phyloP scores from a whole-genome alignment of 163 green algal genomes.

The Trebouxia gelatinosa region DNA sequence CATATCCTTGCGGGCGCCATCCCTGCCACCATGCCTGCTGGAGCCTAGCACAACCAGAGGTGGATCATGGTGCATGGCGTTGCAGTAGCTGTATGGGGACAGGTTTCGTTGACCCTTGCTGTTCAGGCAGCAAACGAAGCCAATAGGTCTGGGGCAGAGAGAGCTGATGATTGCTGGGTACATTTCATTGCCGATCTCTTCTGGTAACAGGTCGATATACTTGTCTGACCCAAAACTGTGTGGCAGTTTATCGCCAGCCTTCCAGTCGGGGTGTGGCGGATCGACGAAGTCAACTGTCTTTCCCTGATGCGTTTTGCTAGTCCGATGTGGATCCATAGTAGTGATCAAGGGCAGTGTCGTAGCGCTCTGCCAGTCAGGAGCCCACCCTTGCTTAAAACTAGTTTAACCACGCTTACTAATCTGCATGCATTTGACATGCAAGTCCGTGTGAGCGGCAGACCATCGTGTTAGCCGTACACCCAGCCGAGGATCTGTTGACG shows the following conservation, averaged over 20 bases:
- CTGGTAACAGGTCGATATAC: slow-evolving; percentile 33
- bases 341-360: too few species aligned
- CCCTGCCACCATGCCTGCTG: neutral
- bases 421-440: too few species aligned
- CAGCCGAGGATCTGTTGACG: too few species aligned
- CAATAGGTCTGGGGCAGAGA: slow-evolving; percentile 69
- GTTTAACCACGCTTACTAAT: too few species aligned
- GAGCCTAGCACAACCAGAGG: slow-evolving; percentile 51
- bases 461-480: too few species aligned
- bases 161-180: slow-evolving; percentile 59
- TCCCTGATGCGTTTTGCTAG: slow-evolving; percentile 7
- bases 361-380: too few species aligned
- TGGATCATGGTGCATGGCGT: slow-evolving; percentile 79
- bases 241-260: slow-evolving; percentile 51
- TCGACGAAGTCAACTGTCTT: slow-evolving; percentile 21
- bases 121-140: slow-evolving; percentile 69
- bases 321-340: too few species aligned
- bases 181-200: slow-evolving; percentile 25
- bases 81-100: slow-evolving; percentile 91
- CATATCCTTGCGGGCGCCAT: neutral
- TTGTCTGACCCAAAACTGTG: slow-evolving; percentile 37
- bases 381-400: too few species aligned
- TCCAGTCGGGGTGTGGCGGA: slow-evolving; percentile 61
- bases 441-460: too few species aligned
- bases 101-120: slow-evolving; percentile 71